phyloP scores from a whole-genome alignment of 768 basidiomycete species.

The Mycena vitilis region DNA sequence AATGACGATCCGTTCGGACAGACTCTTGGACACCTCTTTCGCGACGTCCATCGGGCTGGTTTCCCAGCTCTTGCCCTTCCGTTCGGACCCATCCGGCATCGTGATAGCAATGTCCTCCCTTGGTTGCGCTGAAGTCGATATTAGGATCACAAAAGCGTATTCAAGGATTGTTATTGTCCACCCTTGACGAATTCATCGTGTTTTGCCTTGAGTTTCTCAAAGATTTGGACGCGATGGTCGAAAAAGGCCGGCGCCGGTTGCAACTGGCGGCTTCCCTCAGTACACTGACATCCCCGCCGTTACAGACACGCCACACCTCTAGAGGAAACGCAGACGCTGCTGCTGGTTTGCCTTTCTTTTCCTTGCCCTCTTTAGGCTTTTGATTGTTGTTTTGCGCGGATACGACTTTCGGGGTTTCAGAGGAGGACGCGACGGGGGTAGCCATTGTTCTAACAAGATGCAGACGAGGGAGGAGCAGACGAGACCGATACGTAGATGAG shows the following conservation, averaged over 20 bases:
- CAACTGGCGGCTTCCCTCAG: conserved; percentile 59
- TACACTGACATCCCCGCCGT: conserved; percentile 10
- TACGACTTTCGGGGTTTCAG: conserved; percentile 52
- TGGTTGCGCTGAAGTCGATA: conserved; percentile 68
- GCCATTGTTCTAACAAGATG: conserved; percentile 57
- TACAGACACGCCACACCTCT: conserved; percentile 59
- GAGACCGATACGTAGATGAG: conserved; percentile 39
- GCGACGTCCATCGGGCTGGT: conserved; percentile 94
- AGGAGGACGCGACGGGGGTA: conserved; percentile 65
- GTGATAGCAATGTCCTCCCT: conserved; percentile 87
- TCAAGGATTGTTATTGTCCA: conserved; percentile 42
- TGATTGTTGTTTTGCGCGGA: background rate
- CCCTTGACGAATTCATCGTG: conserved; percentile 85
- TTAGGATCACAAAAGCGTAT: background rate
- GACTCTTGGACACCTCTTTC: conserved; percentile 85
- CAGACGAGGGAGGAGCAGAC: conserved; percentile 38
- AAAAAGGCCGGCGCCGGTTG: conserved; percentile 89
- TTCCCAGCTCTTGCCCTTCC: conserved; percentile 92
- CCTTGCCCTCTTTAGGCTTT: conserved; percentile 50
- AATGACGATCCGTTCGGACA: conserved; percentile 92
- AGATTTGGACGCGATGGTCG: conserved; percentile 90
- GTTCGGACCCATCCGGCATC: conserved; percentile 86
- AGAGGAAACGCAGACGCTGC: conserved; percentile 64
- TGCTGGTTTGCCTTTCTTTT: conserved; percentile 57
- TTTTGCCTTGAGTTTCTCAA: conserved; percentile 87